Conservation (phyloP, 495 filamentous ascomycete species). For the Penicillium waksmanii region DNA sequence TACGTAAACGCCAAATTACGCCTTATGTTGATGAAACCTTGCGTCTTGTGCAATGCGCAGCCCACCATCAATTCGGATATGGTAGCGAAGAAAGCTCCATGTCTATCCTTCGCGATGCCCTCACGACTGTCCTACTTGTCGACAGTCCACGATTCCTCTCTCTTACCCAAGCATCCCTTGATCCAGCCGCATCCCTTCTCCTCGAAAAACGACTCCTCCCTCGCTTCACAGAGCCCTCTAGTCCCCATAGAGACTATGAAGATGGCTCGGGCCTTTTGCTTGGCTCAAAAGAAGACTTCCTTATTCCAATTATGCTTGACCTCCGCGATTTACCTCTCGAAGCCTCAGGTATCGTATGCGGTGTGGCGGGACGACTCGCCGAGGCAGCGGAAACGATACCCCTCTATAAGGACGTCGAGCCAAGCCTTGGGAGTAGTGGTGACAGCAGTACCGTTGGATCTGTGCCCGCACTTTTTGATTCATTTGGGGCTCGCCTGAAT, state of each 20-base stretch:
- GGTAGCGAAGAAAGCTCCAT: conserved; percentile 50
- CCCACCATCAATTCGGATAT: conserved; percentile 53
- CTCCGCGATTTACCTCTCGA: conserved; percentile 80
- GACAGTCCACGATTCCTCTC: conserved; percentile 79
- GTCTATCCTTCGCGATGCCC: conserved; percentile 48
- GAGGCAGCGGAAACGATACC: conserved; percentile 43
- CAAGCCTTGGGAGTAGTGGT: conserved; percentile 19
- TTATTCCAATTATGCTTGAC: conserved; percentile 90
- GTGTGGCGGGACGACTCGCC: conserved; percentile 80
- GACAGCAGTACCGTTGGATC: conserved; percentile 22
- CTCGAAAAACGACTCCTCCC: conserved; percentile 74
- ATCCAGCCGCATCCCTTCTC: conserved; percentile 77
- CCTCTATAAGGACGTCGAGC: conserved; percentile 12
- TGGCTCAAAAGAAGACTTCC: conserved; percentile 75
- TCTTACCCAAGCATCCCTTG: conserved; percentile 80
- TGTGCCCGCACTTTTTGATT: conserved; percentile 23
- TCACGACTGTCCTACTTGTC: conserved; percentile 57
- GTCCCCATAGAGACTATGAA: conserved; percentile 45
- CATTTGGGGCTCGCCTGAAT: conserved; percentile 20
- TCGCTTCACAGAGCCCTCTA: conserved; percentile 51
- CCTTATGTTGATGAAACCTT: conserved; percentile 71
- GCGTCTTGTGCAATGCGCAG: conserved; percentile 83
- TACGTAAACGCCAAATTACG: conserved; percentile 72
- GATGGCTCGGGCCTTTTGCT: conserved; percentile 62
- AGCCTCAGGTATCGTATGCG: conserved; percentile 91